These are phyloP conservation scores for Cladosporium halotolerans DNA, from an alignment of 2,329 filamentous ascomycete genomes.

Conservation along the genomic window DNA sequence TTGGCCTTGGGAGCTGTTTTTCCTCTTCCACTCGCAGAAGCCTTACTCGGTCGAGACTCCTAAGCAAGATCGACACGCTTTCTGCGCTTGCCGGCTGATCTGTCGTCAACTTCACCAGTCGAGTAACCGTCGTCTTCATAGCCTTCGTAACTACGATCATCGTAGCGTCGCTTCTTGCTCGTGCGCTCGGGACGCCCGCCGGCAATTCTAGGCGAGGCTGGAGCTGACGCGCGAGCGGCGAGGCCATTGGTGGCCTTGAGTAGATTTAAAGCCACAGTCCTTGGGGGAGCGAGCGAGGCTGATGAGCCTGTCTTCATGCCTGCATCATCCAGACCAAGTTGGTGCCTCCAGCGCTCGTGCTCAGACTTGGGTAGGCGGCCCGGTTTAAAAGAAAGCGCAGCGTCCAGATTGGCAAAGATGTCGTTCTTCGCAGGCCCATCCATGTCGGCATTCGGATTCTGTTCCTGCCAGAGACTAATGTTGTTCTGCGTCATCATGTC, in stretches of 20 bases:
- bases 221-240: constrained; percentile 26
- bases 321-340: constrained; percentile 41
- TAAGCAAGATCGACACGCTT: constrained; percentile 16
- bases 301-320: constrained; percentile 16
- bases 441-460: constrained; percentile 20
- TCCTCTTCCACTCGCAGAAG: not conserved
- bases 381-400: constrained; percentile 38
- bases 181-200: constrained; percentile 55
- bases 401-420: constrained; percentile 33
- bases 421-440: constrained; percentile 26
- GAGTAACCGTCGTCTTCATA: constrained; percentile 66
- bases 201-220: constrained; percentile 37
- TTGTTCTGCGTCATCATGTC: constrained; percentile 18
- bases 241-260: constrained; percentile 12
- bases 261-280: constrained; percentile 11
- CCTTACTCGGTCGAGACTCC: not conserved
- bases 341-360: constrained; percentile 36
- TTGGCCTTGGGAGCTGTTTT: not conserved
- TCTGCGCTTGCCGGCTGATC: constrained; percentile 23
- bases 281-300: constrained; percentile 8
- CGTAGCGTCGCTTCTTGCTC: constrained; percentile 69
- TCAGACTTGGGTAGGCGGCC: constrained; percentile 38
- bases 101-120: constrained; percentile 63
- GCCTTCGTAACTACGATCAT: constrained; percentile 66
- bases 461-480: constrained; percentile 31